A percentile compares a stretch with the other conserved stretches of the same genome.
phyloP scores from a whole-genome alignment of 2,329 filamentous ascomycete species.

The Diaporthe sp. region DNA sequence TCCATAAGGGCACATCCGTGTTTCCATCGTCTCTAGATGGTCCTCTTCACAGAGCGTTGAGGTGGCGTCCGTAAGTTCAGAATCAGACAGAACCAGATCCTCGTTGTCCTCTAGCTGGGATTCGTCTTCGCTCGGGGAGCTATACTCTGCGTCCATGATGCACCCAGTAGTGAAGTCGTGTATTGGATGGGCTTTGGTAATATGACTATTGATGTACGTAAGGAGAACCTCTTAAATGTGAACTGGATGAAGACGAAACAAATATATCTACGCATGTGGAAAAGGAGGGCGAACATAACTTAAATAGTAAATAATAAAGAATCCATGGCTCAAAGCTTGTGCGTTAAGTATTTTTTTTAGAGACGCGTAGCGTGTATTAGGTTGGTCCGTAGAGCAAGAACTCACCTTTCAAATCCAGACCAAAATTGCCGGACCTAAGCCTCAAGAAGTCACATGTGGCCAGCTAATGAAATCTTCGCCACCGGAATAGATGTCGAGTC shows the following conservation, averaged over 20 bases:
- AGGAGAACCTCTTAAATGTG: background rate
- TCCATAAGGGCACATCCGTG: background rate
- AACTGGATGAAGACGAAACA: too few species aligned
- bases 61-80: background rate
- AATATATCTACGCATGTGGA: background rate
- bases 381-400: background rate
- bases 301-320: background rate
- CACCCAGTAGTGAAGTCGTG: background rate
- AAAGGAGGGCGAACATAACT: background rate
- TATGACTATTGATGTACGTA: background rate
- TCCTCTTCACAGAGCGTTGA: fast-evolving
- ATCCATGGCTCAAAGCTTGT: background rate
- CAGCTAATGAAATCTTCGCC: too few species aligned
- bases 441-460: too few species aligned
- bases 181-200: background rate
- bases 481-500: too few species aligned
- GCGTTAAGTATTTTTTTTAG: background rate
- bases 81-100: background rate
- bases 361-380: background rate
- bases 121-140: background rate
- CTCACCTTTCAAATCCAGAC: background rate
- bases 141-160: background rate
- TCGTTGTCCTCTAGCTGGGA: background rate
- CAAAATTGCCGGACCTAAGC: background rate
- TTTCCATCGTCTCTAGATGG: background rate